phyloP scores from a whole-genome alignment of 208 protist genomes.

The Crithidia acanthocephali region DNA sequence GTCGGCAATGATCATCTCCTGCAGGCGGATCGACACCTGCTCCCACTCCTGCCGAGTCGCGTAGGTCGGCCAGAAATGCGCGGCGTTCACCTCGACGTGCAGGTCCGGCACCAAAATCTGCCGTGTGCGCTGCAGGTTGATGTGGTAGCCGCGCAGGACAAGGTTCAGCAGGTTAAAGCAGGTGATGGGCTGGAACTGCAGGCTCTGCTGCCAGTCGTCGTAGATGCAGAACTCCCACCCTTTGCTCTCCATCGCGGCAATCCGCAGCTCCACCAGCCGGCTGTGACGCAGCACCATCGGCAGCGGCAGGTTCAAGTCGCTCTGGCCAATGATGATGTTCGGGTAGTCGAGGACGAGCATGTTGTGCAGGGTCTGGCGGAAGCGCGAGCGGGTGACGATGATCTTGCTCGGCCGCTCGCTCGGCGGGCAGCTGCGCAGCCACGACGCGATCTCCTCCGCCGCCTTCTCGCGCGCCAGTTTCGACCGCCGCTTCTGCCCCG shows the following conservation, averaged over 20 bases:
- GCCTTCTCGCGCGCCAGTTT: conserved; percentile 99
- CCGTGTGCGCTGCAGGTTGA: conserved; percentile 97
- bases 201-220: conserved; percentile 99
- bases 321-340: conserved; percentile 99
- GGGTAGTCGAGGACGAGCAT: conserved; percentile 99
- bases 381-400: conserved; percentile 99
- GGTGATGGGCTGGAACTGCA: conserved; percentile 98
- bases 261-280: conserved; percentile 99
- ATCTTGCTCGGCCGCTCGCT: conserved; percentile 99
- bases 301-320: conserved; percentile 99
- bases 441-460: conserved; percentile 99
- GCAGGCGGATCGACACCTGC: conserved; percentile 97
- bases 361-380: conserved; percentile 93
- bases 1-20: conserved; percentile 99
- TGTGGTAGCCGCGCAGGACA: conserved; percentile 98
- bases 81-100: conserved; percentile 94
- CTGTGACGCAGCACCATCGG: conserved; percentile 99
- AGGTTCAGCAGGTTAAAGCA: conserved; percentile 99
- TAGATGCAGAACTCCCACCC: conserved; percentile 99
- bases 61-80: conserved; percentile 99
- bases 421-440: conserved; percentile 98
- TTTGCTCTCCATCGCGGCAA: conserved; percentile 99
- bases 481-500: conserved; percentile 99
- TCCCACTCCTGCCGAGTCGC: conserved; percentile 99
- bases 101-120: conserved; percentile 98